A percentile compares a stretch with the other conserved stretches of the same genome.
Conservation (phyloP, 2,329 filamentous ascomycete genomes). For the Pseudocercospora vitis region DNA sequence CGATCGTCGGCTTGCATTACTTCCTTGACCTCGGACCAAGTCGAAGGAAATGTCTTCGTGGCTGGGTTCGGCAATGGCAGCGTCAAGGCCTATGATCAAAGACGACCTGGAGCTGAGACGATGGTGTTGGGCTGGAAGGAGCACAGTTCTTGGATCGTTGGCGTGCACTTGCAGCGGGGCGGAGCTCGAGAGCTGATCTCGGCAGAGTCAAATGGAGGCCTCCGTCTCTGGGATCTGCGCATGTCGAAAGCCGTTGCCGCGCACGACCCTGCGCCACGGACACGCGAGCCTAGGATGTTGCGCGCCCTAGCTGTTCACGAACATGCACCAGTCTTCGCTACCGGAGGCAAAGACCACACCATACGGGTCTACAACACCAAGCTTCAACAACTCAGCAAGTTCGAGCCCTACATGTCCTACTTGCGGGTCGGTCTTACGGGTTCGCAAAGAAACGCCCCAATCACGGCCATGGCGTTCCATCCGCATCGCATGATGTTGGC, state of each 20-base stretch:
- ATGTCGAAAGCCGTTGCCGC: conserved; percentile 49
- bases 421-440: conserved; percentile 31
- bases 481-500: conserved; percentile 90
- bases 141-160: conserved; percentile 92
- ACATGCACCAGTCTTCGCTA: conserved; percentile 93
- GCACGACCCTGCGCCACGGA: conserved; percentile 49
- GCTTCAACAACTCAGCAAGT: conserved; percentile 65
- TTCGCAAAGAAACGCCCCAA: conserved; percentile 62
- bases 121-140: conserved; percentile 98
- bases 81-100: conserved; percentile 89
- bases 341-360: conserved; percentile 81
- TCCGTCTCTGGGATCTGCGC: conserved; percentile 94
- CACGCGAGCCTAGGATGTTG: conserved; percentile 37
- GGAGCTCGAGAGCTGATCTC: conserved; percentile 88
- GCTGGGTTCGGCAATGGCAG: conserved; percentile 96
- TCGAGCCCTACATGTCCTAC: conserved; percentile 81
- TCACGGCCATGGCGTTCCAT: conserved; percentile 89
- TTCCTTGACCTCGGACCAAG: conserved; percentile 92
- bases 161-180: conserved; percentile 93
- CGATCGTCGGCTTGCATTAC: conserved; percentile 95
- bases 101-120: conserved; percentile 78
- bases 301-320: conserved; percentile 91
- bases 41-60: conserved; percentile 93
- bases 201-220: conserved; percentile 87
- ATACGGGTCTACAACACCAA: conserved; percentile 90